Evolutionary conservation across 768 basidiomycete species (phyloP).

Genomic region (Clitopilus hobsonii): DNA sequence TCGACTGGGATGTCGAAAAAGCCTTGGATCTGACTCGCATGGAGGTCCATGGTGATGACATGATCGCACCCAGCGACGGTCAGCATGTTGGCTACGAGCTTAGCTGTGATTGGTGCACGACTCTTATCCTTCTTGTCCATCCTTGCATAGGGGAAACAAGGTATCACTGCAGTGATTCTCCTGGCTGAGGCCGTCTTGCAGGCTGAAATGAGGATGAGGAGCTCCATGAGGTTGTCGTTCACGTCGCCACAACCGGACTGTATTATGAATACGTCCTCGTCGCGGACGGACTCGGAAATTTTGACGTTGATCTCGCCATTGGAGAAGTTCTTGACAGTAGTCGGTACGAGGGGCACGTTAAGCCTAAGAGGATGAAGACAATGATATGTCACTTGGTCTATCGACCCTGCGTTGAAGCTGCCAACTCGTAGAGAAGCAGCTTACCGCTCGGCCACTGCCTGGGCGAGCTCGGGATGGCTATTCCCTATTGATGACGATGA

Average conservation of each 20-base stretch:
- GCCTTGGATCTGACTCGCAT: constrained; percentile 96
- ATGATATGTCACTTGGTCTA: constrained; percentile 11
- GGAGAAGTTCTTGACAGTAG: constrained; percentile 85
- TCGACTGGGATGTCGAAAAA: constrained; percentile 99
- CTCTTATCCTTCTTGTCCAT: constrained; percentile 99
- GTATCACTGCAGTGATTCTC: constrained; percentile 95
- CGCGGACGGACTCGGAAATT: constrained; percentile 92
- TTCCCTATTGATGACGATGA: constrained; percentile 58
- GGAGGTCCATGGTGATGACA: constrained; percentile 98
- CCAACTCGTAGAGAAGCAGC: constrained; percentile 47
- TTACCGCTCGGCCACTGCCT: constrained; percentile 94
- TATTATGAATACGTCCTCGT: constrained; percentile 98
- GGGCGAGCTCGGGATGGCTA: constrained; percentile 97
- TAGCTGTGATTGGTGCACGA: constrained; percentile 95
- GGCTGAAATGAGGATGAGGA: constrained; percentile 96
- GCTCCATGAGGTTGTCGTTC: constrained; percentile 97
- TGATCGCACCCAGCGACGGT: constrained; percentile 96
- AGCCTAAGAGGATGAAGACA: constrained; percentile 63
- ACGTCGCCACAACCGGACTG: constrained; percentile 88
- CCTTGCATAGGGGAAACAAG: constrained; percentile 94
- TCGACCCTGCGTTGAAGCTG: constrained; percentile 35
- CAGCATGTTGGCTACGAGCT: constrained; percentile 97
- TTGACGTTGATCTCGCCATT: constrained; percentile 95
- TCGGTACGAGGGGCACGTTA: constrained; percentile 80
- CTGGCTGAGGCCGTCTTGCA: constrained; percentile 96